Conservation (phyloP, 2,329 filamentous ascomycete species). For the Fusarium nelsonii region DNA sequence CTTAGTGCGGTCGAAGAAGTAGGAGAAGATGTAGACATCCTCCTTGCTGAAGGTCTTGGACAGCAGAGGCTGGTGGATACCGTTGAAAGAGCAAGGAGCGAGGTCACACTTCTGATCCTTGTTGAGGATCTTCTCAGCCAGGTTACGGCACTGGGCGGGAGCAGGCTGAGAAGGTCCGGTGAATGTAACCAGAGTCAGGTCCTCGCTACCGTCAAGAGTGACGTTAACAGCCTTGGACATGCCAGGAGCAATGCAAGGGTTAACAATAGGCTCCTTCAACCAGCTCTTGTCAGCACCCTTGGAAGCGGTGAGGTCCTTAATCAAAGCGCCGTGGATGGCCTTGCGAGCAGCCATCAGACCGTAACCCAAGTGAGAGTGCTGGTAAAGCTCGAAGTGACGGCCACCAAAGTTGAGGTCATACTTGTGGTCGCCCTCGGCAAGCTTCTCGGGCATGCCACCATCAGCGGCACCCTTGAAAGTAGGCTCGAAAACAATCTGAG, state of each 20-base stretch:
- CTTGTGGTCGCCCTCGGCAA: conserved; percentile 94
- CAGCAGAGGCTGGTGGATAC: conserved; percentile 92
- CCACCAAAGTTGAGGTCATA: conserved; percentile 92
- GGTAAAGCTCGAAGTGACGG: conserved; percentile 91
- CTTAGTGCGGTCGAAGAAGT: conserved; percentile 96
- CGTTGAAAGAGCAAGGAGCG: conserved; percentile 97
- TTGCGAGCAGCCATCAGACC: conserved; percentile 96
- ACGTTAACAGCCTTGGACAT: conserved; percentile 81
- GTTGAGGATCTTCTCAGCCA: conserved; percentile 90
- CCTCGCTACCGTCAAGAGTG: conserved; percentile 71
- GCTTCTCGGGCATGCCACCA: conserved; percentile 86
- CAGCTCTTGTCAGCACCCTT: conserved; percentile 73
- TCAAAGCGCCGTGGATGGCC: conserved; percentile 80
- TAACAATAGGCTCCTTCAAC: conserved; percentile 77
- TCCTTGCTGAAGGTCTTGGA: conserved; percentile 92
- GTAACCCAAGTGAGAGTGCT: conserved; percentile 97
- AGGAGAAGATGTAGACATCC: conserved; percentile 96
- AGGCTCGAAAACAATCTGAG: conserved; percentile 98
- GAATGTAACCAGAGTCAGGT: conserved; percentile 80
- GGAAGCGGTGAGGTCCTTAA: conserved; percentile 74
- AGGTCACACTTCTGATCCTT: conserved; percentile 87
- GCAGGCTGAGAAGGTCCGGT: conserved; percentile 81
- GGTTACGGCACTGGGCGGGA: conserved; percentile 86
- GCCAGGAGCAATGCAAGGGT: conserved; percentile 88
- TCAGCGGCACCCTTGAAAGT: conserved; percentile 80